Base-by-base conservation (phyloP, 345 rosid genomes). In the Citrus australasica region DNA sequence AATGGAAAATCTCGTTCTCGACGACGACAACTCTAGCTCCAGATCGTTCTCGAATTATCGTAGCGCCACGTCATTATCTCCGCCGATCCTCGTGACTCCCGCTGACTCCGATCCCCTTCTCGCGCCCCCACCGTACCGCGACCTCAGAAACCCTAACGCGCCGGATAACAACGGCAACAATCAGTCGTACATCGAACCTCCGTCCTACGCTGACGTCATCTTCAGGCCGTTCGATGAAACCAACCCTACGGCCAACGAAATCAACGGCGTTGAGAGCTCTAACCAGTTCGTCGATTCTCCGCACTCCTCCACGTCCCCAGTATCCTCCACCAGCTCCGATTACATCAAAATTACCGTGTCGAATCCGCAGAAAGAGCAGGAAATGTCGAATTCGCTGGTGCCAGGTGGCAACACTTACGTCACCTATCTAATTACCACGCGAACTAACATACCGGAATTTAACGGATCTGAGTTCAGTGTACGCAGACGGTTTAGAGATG, bases 331-430 rank as follows among this genome's bases (percentile, higher is more conserved):
- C 62, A 67, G 79, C 76, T 83, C 92, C 7, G 92, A 90, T 19
- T 90, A 84, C 79, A 81, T 94, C 69, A 90, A 81, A 80, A 93
- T 97, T 35, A 94, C 97, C 22, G 99, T 97, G 14, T 89, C 98
- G 6, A 93, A 83, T 74, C 99, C 98, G 22, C 89, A 89, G 80
- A 94, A 94, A 76, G 98, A 94, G 88, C 94, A 85, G 76, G 95
- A 94, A 38, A 73, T 73, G n/a, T 55, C 93, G 5, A 97, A 89
- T 83, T 93, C 94, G 40, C 85, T 94, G 37, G 92, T 93, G 7
- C 94, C 97, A 0, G 98, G 99, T 48, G 92, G 93, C 55, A 94
- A 82, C 42, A 82, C 88, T 61, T 97, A 83, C 74, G 83, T 89
- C 30, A 92, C 99, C 1, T 93, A 97, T 77, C 84, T 88, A 67